A percentile compares a stretch with the other conserved stretches of the same genome.
These are phyloP conservation scores for Jasminum sambac DNA, from an alignment of 257 asterid genomes.

Conservation along the genomic window DNA sequence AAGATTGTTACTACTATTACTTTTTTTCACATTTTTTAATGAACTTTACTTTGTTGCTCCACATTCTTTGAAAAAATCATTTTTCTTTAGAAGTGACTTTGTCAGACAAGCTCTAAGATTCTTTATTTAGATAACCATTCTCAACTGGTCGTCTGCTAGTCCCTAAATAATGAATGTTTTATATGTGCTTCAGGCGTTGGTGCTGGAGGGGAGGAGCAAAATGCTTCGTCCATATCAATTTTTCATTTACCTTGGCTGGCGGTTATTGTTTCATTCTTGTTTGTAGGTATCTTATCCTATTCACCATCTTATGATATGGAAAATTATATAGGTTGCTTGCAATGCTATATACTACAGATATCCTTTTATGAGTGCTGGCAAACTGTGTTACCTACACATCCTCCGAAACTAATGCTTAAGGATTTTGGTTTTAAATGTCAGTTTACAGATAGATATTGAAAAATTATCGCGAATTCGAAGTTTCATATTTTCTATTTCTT, in stretches of 20 bases:
- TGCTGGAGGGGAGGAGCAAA: constrained; percentile 98
- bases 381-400: not conserved
- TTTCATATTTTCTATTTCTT: not conserved
- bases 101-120: not conserved
- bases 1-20: too few species aligned
- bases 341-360: not conserved
- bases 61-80: too few species aligned
- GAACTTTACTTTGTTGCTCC: too few species aligned
- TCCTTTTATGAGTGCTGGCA: not conserved
- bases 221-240: constrained; percentile 61
- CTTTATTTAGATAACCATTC: constrained; percentile 11
- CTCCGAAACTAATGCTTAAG: not conserved
- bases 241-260: constrained; percentile 83
- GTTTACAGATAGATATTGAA: not conserved
- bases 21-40: too few species aligned
- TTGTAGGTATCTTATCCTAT: constrained; percentile 93
- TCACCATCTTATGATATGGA: constrained; percentile 36
- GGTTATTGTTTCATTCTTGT: constrained; percentile 76
- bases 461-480: not conserved
- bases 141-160: not conserved
- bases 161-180: not conserved
- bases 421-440: not conserved
- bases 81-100: too few species aligned
- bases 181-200: constrained; percentile 69
- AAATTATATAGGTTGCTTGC: not conserved